A percentile compares a stretch with the other conserved stretches of the same genome.
These are phyloP conservation scores for Brassica hybrid DNA, from an alignment of 441 rosid species.

Conservation along the genomic window DNA sequence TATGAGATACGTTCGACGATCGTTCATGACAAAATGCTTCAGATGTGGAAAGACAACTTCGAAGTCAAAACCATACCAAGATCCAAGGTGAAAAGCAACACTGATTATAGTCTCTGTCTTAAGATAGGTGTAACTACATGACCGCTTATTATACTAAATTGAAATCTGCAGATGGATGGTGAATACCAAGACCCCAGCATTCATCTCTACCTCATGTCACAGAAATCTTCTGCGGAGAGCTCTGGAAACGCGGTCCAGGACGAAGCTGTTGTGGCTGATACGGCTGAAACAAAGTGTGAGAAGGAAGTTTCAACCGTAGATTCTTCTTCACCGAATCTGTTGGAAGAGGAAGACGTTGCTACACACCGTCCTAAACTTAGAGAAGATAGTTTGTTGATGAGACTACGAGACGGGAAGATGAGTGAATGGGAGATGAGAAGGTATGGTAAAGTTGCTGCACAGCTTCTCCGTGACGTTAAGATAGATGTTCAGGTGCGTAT, in stretches of 20 bases:
- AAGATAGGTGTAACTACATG: not conserved
- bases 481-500: slow-evolving; percentile 44
- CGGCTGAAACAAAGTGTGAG: slow-evolving; percentile 34
- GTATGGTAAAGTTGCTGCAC: slow-evolving; percentile 91
- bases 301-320: slow-evolving; percentile 24
- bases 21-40: slow-evolving; percentile 87
- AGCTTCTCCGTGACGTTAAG: slow-evolving; percentile 83
- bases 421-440: slow-evolving; percentile 95
- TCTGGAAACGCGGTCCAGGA: slow-evolving; percentile 33
- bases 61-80: slow-evolving; percentile 78
- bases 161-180: slow-evolving; percentile 69
- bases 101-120: not conserved
- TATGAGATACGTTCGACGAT: slow-evolving; percentile 87
- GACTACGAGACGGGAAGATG: slow-evolving; percentile 53
- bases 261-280: slow-evolving; percentile 40
- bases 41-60: slow-evolving; percentile 75
- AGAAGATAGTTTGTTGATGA: slow-evolving; percentile 45
- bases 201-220: slow-evolving; percentile 80
- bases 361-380: slow-evolving; percentile 32
- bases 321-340: slow-evolving; percentile 9
- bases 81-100: slow-evolving; percentile 43
- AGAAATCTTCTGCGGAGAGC: slow-evolving; percentile 47
- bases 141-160: not conserved
- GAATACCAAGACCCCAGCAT: slow-evolving; percentile 90
- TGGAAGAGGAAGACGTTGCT: slow-evolving; percentile 35